These are phyloP conservation scores for Tanacetum coccineum DNA, from an alignment of 129 eudicot species.

Conservation along the genomic window DNA sequence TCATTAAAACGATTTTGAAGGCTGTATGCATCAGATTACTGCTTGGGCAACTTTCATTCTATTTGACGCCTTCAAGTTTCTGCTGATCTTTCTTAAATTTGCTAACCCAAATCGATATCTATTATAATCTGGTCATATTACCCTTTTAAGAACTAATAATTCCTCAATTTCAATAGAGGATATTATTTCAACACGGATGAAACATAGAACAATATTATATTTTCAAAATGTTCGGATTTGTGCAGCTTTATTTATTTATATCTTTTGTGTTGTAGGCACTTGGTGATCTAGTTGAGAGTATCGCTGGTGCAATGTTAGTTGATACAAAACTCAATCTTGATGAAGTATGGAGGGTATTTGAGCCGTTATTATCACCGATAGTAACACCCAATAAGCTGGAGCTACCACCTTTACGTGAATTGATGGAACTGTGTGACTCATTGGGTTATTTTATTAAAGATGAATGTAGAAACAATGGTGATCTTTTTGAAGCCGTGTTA, in stretches of 20 bases:
- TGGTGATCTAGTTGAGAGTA: slow-evolving; percentile 90
- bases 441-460: slow-evolving; percentile 75
- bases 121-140: neutral
- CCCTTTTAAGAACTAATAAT: neutral
- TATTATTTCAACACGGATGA: neutral
- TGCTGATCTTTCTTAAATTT: neutral
- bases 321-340: slow-evolving; percentile 69
- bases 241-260: neutral
- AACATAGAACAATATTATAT: neutral
- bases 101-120: neutral
- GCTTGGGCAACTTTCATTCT: neutral
- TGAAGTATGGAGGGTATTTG: slow-evolving; percentile 77
- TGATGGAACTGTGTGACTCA: slow-evolving; percentile 75
- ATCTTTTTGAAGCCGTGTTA: slow-evolving; percentile 43
- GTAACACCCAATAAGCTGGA: slow-evolving; percentile 92
- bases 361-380: slow-evolving; percentile 77
- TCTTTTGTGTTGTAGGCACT: slow-evolving; percentile 48
- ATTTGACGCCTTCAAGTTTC: neutral
- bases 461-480: slow-evolving; percentile 33
- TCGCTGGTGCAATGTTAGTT: slow-evolving; percentile 79
- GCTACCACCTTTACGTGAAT: slow-evolving; percentile 81
- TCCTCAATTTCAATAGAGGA: neutral
- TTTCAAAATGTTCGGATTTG: neutral
- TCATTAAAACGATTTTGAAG: neutral
- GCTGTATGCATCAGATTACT: neutral